Conservation (phyloP, 2,329 filamentous ascomycete species). For the Claviceps maximensis region DNA sequence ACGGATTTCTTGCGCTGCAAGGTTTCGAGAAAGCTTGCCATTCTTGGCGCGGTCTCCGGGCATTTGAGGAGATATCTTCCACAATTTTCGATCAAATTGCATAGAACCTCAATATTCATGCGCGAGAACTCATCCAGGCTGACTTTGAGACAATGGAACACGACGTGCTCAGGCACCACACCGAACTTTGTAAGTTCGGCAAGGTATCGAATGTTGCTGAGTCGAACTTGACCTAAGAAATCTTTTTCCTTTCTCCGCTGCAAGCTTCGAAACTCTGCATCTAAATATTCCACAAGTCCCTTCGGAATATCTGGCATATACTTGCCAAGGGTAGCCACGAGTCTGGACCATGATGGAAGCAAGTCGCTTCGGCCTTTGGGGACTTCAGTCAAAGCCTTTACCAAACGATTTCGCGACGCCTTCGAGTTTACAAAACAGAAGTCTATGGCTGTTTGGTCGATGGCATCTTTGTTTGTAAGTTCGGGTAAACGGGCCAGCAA, state of each 20-base stretch:
- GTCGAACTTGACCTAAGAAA: constrained; percentile 83
- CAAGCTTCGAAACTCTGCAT: constrained; percentile 91
- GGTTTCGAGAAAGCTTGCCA: constrained; percentile 88
- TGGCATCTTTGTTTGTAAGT: constrained; percentile 76
- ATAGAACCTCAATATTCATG: constrained; percentile 99
- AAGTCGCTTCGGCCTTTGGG: constrained; percentile 89
- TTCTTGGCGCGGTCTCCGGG: constrained; percentile 81
- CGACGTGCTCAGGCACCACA: constrained; percentile 93
- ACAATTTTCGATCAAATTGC: constrained; percentile 90
- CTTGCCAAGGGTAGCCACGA: constrained; percentile 83
- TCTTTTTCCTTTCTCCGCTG: constrained; percentile 97
- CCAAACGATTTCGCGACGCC: constrained; percentile 82
- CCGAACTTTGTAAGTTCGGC: constrained; percentile 97
- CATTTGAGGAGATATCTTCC: constrained; percentile 88
- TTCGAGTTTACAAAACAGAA: constrained; percentile 99
- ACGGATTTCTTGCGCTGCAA: constrained; percentile 91
- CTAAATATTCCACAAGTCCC: constrained; percentile 78
- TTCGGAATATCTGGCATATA: constrained; percentile 94
- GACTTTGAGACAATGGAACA: constrained; percentile 97
- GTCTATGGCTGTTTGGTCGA: constrained; percentile 86
- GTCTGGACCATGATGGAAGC: constrained; percentile 77
- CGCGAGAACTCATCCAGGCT: constrained; percentile 94
- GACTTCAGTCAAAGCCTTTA: constrained; percentile 88
- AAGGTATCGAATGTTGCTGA: constrained; percentile 93
- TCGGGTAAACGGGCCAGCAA: constrained; percentile 80